phyloP scores from a whole-genome alignment of 164 flowering plant genomes.

The Macadamia tetraphylla region DNA sequence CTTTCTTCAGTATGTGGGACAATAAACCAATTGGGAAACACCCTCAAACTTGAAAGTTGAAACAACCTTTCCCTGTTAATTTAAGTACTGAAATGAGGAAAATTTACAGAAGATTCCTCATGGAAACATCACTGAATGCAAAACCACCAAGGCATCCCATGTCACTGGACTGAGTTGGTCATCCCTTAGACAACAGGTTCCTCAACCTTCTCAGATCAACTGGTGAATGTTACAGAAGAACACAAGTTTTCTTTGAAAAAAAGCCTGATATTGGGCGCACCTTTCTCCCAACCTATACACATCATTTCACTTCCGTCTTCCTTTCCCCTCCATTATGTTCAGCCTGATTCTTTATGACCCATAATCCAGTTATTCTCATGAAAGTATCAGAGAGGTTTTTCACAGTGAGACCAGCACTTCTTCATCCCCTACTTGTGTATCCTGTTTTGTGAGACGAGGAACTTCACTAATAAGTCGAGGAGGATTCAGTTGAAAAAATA shows the following conservation, averaged over 20 bases:
- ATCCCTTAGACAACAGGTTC: background rate
- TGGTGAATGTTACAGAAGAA: background rate
- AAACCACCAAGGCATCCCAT: background rate
- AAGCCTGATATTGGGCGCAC: background rate
- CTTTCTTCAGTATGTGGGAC: too few relatives aligned
- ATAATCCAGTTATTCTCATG: background rate
- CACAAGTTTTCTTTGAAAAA: background rate
- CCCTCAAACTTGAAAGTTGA: too few relatives aligned
- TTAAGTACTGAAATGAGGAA: background rate
- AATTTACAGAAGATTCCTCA: background rate
- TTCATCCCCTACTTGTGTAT: background rate
- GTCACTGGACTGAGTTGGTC: background rate
- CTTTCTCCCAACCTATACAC: background rate
- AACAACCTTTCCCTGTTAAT: too few relatives aligned
- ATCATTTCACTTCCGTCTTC: background rate
- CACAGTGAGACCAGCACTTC: background rate
- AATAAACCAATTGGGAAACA: too few relatives aligned
- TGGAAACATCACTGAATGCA: background rate
- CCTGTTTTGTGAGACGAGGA: too few relatives aligned
- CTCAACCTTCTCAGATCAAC: background rate
- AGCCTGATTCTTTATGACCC: too few relatives aligned
- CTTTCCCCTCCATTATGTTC: too few relatives aligned
- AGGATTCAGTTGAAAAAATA: constrained; percentile 74
- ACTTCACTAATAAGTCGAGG: too few relatives aligned
- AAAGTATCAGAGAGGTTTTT: background rate